Percentiles rank a stretch among this genome's conserved stretches.
phyloP scores from a whole-genome alignment of 1,284 basidiomycete species.

The Sporisorium sorghi region DNA sequence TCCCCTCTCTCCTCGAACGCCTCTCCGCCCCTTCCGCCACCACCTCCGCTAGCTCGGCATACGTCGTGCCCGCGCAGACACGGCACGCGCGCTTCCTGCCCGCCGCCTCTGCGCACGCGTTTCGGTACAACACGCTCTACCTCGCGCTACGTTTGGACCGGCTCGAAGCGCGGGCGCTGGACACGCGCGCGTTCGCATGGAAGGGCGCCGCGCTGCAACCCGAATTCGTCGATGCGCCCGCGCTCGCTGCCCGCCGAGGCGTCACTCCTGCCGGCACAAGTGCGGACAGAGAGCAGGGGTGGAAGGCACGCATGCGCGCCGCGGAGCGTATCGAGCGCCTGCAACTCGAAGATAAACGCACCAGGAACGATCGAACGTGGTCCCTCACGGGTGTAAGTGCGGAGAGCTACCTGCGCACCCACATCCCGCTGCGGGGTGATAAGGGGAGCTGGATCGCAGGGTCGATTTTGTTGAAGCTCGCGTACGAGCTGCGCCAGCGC shows the following conservation, averaged over 20 bases:
- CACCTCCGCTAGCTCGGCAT: conserved; percentile 20
- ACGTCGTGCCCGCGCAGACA: conserved; percentile 42
- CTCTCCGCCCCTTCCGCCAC: conserved; percentile 5
- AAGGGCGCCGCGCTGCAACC: conserved; percentile 22
- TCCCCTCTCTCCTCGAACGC: conserved; percentile 26
- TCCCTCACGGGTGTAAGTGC: conserved; percentile 31
- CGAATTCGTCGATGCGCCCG: conserved; percentile 31
- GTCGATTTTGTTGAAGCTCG: conserved; percentile 54
- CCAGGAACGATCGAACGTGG: conserved; percentile 23
- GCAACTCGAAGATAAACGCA: conserved; percentile 29
- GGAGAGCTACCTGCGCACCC: conserved; percentile 23
- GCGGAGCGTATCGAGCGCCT: conserved; percentile 31
- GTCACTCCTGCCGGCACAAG: conserved; percentile 16
- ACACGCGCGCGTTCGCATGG: conserved; percentile 71
- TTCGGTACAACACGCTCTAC: conserved; percentile 77
- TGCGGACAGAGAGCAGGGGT: conserved; percentile 4
- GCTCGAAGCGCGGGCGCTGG: conserved; percentile 73
- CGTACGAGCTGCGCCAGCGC: conserved; percentile 52
- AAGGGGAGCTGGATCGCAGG: conserved; percentile 39
- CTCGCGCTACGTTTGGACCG: conserved; percentile 75
- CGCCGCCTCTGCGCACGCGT: conserved; percentile 73
- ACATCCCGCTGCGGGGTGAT: conserved; percentile 4
- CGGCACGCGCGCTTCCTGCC: conserved; percentile 76
- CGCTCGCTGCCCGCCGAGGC: conserved; percentile 12
- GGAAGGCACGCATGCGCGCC: conserved; percentile 37